Conservation (phyloP, 192 early-diverging fungal genomes). For the Kappamyces sp. region DNA sequence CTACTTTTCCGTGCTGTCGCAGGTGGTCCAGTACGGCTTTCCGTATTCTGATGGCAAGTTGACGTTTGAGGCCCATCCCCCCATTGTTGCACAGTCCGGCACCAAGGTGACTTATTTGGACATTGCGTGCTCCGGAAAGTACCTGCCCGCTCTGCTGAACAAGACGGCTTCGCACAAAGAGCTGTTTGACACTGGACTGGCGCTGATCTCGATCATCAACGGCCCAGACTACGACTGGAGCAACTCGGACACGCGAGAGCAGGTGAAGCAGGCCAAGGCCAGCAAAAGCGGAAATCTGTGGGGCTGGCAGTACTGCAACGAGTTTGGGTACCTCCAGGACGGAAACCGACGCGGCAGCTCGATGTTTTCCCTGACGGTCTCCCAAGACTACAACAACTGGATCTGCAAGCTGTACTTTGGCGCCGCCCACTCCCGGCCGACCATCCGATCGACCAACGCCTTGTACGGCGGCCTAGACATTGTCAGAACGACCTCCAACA, state of each 20-base stretch:
- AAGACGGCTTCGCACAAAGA: not conserved
- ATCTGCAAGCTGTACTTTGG: constrained; percentile 33
- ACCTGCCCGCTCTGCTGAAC: not conserved
- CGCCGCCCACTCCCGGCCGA: constrained; percentile 17
- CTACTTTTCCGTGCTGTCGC: not conserved
- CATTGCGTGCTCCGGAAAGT: not conserved
- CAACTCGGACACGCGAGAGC: not conserved
- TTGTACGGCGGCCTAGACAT: constrained; percentile 8
- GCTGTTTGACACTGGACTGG: constrained; percentile 17
- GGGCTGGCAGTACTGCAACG: constrained; percentile 64
- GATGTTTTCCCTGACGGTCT: constrained; percentile 34
- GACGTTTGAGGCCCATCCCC: not conserved
- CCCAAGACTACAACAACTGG: constrained; percentile 19
- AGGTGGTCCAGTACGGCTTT: constrained; percentile 49
- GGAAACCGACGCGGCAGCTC: constrained; percentile 26
- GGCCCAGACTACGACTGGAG: not conserved
- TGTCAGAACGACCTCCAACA: constrained; percentile 31
- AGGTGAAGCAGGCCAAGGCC: not conserved
- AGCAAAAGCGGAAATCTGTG: constrained; percentile 5
- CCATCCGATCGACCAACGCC: constrained; percentile 7
- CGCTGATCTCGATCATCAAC: not conserved
- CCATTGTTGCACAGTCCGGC: not conserved
- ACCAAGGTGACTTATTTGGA: not conserved
- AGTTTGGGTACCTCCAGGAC: constrained; percentile 66
- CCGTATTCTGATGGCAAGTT: no score